Conservation (phyloP, 345 rosid species). For the Linum usitatissimum region DNA sequence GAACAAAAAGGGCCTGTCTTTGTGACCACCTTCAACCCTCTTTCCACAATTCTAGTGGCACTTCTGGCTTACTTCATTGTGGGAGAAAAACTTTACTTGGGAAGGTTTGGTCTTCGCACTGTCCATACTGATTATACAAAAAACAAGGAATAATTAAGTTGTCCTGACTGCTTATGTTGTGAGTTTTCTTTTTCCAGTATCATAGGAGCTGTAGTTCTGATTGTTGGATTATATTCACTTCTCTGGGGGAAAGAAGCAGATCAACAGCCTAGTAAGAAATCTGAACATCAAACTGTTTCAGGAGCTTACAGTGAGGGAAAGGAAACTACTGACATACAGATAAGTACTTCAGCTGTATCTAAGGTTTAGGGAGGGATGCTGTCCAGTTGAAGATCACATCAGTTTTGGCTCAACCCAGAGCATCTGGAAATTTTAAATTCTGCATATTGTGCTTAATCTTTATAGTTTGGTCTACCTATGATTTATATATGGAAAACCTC, state of each 20-base stretch:
- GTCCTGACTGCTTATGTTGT: neutral
- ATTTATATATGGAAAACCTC: no score
- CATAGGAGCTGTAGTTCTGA: conserved; percentile 39
- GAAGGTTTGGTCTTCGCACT: conserved; percentile 25
- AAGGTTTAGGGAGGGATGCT: conserved; percentile 5
- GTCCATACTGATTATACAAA: neutral
- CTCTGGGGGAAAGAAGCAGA: conserved; percentile 64
- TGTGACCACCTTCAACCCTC: conserved; percentile 54
- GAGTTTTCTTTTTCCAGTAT: conserved; percentile 29
- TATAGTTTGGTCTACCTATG: neutral
- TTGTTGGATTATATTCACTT: conserved; percentile 46
- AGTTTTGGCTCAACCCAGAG: neutral
- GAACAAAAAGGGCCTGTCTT: conserved; percentile 47
- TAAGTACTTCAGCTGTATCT: conserved; percentile 12
- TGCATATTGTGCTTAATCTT: neutral
- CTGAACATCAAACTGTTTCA: conserved; percentile 12
- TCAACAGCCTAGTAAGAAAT: conserved; percentile 7
- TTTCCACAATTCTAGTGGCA: conserved; percentile 40
- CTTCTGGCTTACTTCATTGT: conserved; percentile 40
- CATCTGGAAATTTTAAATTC: neutral
- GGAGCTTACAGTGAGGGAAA: conserved; percentile 11
- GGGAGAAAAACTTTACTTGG: conserved; percentile 48
- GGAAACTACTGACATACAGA: neutral
- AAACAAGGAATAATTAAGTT: neutral
- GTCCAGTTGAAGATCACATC: neutral